A percentile compares a stretch with the other conserved stretches of the same genome.
Evolutionary conservation across 257 asterid species (phyloP).

Genomic region (Nicotiana undulata): DNA sequence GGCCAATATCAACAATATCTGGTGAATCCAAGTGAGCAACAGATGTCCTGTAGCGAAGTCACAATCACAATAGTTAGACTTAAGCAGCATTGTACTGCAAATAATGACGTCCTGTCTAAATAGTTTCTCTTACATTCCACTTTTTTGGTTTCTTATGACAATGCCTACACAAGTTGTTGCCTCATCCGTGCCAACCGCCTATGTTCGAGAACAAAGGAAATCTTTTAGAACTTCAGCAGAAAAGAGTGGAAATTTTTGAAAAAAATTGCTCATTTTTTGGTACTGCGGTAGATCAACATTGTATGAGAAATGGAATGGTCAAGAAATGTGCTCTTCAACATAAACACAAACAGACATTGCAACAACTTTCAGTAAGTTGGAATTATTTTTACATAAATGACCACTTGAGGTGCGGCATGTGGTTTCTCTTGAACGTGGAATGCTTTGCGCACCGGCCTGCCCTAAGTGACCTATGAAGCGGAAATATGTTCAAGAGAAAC

Average conservation of each 20-base stretch:
- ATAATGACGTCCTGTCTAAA: background rate
- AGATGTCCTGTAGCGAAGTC: conserved; percentile 54
- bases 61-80: conserved; percentile 7
- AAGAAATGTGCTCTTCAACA: background rate
- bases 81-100: background rate
- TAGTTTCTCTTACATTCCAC: conserved; percentile 57
- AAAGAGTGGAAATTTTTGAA: background rate
- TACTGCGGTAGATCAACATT: background rate
- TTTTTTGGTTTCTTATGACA: conserved; percentile 55
- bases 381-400: background rate
- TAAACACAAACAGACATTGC: background rate
- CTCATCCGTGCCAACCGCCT: conserved; percentile 91
- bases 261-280: background rate
- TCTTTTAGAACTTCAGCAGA: background rate
- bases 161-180: conserved; percentile 94
- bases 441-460: too few species aligned
- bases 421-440: too few species aligned
- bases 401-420: too few species aligned
- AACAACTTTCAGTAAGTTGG: background rate
- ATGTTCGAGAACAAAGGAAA: background rate
- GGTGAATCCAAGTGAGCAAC: conserved; percentile 90
- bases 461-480: background rate
- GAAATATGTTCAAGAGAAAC: conserved; percentile 1
- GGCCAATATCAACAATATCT: conserved; percentile 56
- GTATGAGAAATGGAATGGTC: background rate